Evolutionary conservation across 2,329 filamentous ascomycete genomes (phyloP), one percentile per base, ranked within the genome.

Genomic region (Trichoderma sp.): DNA sequence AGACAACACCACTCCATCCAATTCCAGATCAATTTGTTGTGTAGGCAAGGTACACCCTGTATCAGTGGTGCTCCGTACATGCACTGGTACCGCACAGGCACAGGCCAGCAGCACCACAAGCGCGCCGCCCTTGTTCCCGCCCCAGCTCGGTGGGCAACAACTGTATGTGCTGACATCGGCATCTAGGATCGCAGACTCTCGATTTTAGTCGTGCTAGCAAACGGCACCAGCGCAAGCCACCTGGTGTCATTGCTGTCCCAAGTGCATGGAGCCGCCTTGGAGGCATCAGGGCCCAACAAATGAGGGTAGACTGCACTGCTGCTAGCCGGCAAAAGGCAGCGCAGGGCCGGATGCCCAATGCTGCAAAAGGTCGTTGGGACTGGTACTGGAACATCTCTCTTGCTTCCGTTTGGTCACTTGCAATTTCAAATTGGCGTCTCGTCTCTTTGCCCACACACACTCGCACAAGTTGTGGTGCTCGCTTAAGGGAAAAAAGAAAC

Each of bases 221-320:
- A 6, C 47, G 28, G 28, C 47, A 43, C 15, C 51, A 43, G 65
- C 32, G 32, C 65, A 68, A 68, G 65, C 65, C 65, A 60, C 65
- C 47, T 21, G n/a, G 36, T 53, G 56, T 69, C 56, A 61, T 32
- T 69, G 66, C 30, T 60, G 56, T 69, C 39, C 66, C 66, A 68
- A 32, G 65, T 21, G 26, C 65, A 68, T 60, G 65, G 65, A 26
- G 65, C 65, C 65, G 65, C 21, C 30, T 43, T 30, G 24, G 26
- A 32, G 56, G 65, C 39, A 24, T 32, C 47, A 58, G 64, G 47
- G 51, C 64, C 34, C 56, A 34, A 39, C 65, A 60, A 60, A 68
- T 58, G 64, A 68, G 34, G 11, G n/a, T 53, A 24, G 47, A 21
- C 47, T 53, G 47, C 43, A 51, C n/a, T 51, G 47, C 32, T 26